Base-by-base conservation (phyloP, 108 stramenopile species). In the Aurantiochytrium sp. region DNA sequence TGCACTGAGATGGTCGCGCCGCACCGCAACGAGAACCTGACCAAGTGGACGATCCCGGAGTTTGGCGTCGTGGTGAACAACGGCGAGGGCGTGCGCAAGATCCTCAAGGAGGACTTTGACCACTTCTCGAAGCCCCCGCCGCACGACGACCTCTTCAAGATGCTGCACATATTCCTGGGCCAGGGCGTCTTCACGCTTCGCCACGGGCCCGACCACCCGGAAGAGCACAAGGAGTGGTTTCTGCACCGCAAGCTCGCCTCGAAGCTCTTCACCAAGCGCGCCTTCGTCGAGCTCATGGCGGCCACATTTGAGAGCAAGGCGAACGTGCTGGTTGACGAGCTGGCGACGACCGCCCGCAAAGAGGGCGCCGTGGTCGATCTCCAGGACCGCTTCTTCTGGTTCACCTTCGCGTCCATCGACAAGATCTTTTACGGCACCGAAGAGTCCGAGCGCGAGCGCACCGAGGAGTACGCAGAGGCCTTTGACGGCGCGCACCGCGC, bases 361-460 rank as follows among this genome's bases (percentile, higher is more conserved):
- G 10, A 34, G 32, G 73, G 39, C 27, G 73, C 39, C 42, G 42
- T 48, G 42, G 30, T 81, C 30, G 73, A 81, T n/a, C 6, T 81
- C 19, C 73, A 81, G 24, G 42, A 30, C 39, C 39, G n/a, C 17
- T 81, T 81, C 45, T 81, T 81, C 30, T 24, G 27, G n/a, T 81
- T 81, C 45, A 81, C 73, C 6, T 48, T 81, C 12, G 73, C 21
- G 24, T 81, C 73, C n/a, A 81, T 81, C 32, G 24, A 81, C n/a
- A 81, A 48, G 45, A 81, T 81, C 45, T 81, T 81, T n/a, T 48
- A 27, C 19, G 39, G 42, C 30, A 22, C 24, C 39, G 73, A 81
- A 27, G 45, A 27, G 3, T 6, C 50, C 73, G n/a, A 22, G 30
- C 42, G 21, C 45, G 73, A 48, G 27, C n/a, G 27, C 1, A 30